phyloP scores from a whole-genome alignment of 2,329 filamentous ascomycete genomes.

The Ceratocystis smalleyi region DNA sequence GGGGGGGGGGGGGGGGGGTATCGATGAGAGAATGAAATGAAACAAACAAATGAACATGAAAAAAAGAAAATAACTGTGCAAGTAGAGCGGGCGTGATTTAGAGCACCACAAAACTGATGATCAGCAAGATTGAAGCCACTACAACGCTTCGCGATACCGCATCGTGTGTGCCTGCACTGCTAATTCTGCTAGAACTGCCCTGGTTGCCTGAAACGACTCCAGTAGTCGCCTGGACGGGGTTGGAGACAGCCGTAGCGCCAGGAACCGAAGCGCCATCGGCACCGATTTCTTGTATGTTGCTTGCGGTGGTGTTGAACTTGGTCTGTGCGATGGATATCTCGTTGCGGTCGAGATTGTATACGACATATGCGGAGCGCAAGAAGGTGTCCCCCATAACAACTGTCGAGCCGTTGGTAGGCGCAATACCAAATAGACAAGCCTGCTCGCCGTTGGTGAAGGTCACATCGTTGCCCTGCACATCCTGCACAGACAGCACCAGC shows the following conservation, averaged over 20 bases:
- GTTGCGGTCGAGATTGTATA: constrained; percentile 59
- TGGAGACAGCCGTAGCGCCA: constrained; percentile 34
- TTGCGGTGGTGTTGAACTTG: constrained; percentile 36
- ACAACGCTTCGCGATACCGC: background rate
- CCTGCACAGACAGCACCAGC: constrained; percentile 39
- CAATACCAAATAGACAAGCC: constrained; percentile 53
- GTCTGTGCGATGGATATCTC: constrained; percentile 56
- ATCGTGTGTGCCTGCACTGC: background rate
- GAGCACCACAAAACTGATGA: too few relatives aligned
- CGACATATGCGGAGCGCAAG: constrained; percentile 57
- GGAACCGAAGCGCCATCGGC: constrained; percentile 36
- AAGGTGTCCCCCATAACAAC: constrained; percentile 60
- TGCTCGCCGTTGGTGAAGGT: constrained; percentile 37
- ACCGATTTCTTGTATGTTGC: constrained; percentile 40
- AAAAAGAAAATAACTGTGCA: background rate
- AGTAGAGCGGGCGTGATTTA: background rate
- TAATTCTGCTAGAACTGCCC: background rate
- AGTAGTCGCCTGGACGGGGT: constrained; percentile 35
- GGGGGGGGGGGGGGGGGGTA: background rate
- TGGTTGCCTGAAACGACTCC: constrained; percentile 23
- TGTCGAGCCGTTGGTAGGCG: constrained; percentile 39
- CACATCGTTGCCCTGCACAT: constrained; percentile 32
- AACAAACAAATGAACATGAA: background rate
- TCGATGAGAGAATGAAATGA: background rate
- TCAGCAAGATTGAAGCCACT: background rate